These are phyloP conservation scores for Leptographium radiaticola DNA, from an alignment of 2,329 filamentous ascomycete species.

Conservation along the genomic window DNA sequence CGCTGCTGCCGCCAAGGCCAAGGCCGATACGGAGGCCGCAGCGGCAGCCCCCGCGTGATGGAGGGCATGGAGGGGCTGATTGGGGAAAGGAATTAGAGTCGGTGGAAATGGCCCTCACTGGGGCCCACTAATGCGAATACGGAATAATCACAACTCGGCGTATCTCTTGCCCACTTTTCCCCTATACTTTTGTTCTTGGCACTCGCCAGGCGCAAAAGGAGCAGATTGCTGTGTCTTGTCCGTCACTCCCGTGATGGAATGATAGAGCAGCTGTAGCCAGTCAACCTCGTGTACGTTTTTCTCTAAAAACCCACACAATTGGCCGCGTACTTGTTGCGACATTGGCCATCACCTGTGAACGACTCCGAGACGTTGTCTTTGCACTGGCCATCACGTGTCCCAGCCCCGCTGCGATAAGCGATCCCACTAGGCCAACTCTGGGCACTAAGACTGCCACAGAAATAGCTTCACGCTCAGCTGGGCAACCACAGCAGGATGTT, in stretches of 20 bases:
- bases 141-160: not conserved
- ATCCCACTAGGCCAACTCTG: constrained; percentile 1
- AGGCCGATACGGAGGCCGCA: not conserved
- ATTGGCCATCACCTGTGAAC: no score
- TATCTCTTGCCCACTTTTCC: not conserved
- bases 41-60: not conserved
- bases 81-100: not conserved
- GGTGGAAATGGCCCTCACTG: not conserved
- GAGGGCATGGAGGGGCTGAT: not conserved
- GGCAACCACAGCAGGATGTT: not conserved
- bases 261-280: no score
- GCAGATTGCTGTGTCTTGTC: not conserved
- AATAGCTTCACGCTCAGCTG: not conserved
- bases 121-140: not conserved
- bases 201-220: not conserved
- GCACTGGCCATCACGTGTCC: not conserved
- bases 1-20: not conserved
- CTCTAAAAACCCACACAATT: no score
- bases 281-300: no score
- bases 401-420: not conserved
- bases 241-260: no score
- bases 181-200: not conserved
- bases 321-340: no score
- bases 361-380: no score
- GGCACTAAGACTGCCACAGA: not conserved